Evolutionary conservation across 768 basidiomycete genomes (phyloP), one percentile per base, ranked within the genome.

Genomic region (Pholiota molesta): DNA sequence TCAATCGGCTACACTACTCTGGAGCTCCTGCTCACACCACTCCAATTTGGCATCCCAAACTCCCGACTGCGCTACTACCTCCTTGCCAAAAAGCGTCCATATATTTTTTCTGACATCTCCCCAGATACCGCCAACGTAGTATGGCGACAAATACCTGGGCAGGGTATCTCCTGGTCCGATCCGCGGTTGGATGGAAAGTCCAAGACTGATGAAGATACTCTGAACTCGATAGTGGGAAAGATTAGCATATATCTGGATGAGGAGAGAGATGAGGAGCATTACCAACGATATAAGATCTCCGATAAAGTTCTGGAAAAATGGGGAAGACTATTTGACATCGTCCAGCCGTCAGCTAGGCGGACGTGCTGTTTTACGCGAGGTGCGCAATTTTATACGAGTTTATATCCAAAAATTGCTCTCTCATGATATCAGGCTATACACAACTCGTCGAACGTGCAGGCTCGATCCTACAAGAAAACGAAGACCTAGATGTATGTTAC

Each of bases 321-420:
- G 89, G 91, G 90, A 3, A 79, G 87, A 28, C 73, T 93, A 26
- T 94, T 94, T 67, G 92, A 94, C 65, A 92, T 94, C 51, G 89
- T 92, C 11, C 70, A 82, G 10, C 89, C 90, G 0, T 86, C 85
- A 10, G 75, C 83, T 29, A 73, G 71, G 39, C 78, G 89, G 49
- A 86, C 85, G 1, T 94, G 92, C 65, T 94, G 92, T 71, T 94
- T 94, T 70, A 94, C 92, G 17, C 77, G 92, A 75, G 90, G 91
- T 91, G 65, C 11, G 63, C 59, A 9, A 37, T 19, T 2, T 29
- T 42, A 26, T 35, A 11, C 14, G 13, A 49, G 42, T 40, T 53
- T 19, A 11, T 26, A 35, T 51, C 31, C 28, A 19, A 13, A 2
- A 37, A 16, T 13, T 16, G 59, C 37, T 17, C 39, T 55, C n/a